Percentiles rank a stretch among this genome's conserved stretches.
These are phyloP conservation scores for Claviceps digitariae DNA, from an alignment of 2,329 filamentous ascomycete species.

Conservation along the genomic window DNA sequence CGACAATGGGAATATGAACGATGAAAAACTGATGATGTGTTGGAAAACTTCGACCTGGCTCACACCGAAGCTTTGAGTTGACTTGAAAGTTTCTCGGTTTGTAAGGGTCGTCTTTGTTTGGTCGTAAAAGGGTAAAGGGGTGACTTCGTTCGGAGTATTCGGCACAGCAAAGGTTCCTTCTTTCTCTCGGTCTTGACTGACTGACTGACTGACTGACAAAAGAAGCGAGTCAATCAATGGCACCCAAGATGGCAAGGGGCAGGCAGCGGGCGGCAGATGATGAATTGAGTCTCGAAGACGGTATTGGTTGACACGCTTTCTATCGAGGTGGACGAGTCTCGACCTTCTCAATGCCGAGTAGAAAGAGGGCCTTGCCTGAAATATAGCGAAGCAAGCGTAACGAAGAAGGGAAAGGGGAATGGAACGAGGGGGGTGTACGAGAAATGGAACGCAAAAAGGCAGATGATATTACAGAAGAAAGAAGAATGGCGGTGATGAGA, in stretches of 20 bases:
- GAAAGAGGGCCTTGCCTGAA: conserved; percentile 21
- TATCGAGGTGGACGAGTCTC: not conserved
- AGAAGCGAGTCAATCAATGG: conserved; percentile 8
- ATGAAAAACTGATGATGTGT: not conserved
- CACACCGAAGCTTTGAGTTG: not conserved
- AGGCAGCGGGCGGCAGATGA: conserved; percentile 11
- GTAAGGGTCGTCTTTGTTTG: not conserved
- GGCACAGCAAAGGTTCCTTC: conserved; percentile 12
- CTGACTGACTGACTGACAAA: conserved; percentile 5
- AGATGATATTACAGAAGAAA: conserved; percentile 15
- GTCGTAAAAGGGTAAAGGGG: not conserved
- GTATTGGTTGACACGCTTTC: not conserved
- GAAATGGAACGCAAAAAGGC: conserved; percentile 19
- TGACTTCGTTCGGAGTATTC: not conserved
- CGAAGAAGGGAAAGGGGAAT: conserved; percentile 8
- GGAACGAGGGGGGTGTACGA: conserved; percentile 11
- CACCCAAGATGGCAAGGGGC: conserved; percentile 10
- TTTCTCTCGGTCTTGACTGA: conserved; percentile 18
- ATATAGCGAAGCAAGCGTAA: conserved; percentile 5
- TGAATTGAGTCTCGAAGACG: not conserved
- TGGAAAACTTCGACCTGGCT: not conserved
- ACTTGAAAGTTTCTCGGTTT: not conserved
- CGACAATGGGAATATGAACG: not conserved
- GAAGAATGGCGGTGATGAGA: conserved; percentile 23
- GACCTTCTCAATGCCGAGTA: conserved; percentile 20